Percentiles rank a stretch among this genome's conserved stretches.
phyloP scores from a whole-genome alignment of 306 rosid genomes.

The Biancaea sappan region DNA sequence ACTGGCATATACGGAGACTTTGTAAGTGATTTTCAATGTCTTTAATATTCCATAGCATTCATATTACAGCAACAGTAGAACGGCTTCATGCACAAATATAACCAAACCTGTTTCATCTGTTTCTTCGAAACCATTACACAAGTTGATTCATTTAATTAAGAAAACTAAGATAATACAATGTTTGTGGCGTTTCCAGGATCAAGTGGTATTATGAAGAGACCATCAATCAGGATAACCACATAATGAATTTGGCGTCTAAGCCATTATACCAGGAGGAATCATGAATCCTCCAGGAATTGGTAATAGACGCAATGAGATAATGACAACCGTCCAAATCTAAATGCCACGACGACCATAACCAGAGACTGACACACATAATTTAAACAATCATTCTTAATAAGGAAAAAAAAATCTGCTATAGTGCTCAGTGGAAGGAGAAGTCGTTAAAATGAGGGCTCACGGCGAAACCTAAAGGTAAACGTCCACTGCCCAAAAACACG shows the following conservation, averaged over 20 bases:
- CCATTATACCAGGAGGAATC: slow-evolving; percentile 78
- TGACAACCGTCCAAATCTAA: background rate
- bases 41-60: background rate
- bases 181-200: slow-evolving; percentile 91
- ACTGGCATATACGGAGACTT: too few species aligned
- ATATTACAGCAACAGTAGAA: too few species aligned
- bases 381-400: background rate
- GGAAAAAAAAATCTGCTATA: too few species aligned
- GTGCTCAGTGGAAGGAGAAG: slow-evolving; percentile 99
- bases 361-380: background rate
- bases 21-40: background rate
- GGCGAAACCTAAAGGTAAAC: slow-evolving; percentile 50
- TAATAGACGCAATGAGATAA: slow-evolving; percentile 54
- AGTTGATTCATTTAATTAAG: background rate
- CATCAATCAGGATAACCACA: slow-evolving; percentile 92
- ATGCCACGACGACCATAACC: background rate
- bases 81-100: too few species aligned
- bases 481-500: slow-evolving; percentile 91
- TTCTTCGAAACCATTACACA: too few species aligned
- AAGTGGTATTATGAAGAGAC: slow-evolving; percentile 51
- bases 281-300: slow-evolving; percentile 75
- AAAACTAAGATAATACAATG: background rate
- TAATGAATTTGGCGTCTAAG: slow-evolving; percentile 66
- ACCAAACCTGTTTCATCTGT: background rate
- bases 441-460: slow-evolving; percentile 77